These are phyloP conservation scores for Herpetomonas samuelpessoai DNA, from an alignment of 208 protist species.

Conservation along the genomic window DNA sequence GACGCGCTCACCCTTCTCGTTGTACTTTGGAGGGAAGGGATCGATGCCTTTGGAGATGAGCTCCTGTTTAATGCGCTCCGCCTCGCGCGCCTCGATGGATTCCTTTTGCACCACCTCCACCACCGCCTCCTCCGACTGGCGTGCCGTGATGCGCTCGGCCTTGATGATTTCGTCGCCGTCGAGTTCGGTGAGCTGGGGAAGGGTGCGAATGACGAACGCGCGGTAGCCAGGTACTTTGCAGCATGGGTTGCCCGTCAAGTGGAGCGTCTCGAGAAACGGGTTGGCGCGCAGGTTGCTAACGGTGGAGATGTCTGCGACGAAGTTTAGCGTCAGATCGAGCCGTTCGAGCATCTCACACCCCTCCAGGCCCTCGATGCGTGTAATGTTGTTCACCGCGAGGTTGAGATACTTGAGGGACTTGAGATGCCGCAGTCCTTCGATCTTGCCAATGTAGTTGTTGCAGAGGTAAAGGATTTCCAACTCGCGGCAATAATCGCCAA, in stretches of 20 bases:
- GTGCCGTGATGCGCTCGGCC: slow-evolving; percentile 87
- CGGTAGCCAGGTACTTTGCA: slow-evolving; percentile 88
- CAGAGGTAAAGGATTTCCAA: slow-evolving; percentile 96
- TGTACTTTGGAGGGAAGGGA: slow-evolving; percentile 74
- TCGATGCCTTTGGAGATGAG: slow-evolving; percentile 71
- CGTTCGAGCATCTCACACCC: slow-evolving; percentile 93
- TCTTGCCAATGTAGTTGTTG: slow-evolving; percentile 95
- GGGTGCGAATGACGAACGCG: slow-evolving; percentile 85
- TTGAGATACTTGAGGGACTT: slow-evolving; percentile 98
- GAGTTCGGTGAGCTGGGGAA: slow-evolving; percentile 91
- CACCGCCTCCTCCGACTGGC: slow-evolving; percentile 72
- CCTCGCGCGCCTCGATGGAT: slow-evolving; percentile 48
- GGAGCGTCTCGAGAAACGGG: slow-evolving; percentile 81
- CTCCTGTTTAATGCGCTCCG: slow-evolving; percentile 68
- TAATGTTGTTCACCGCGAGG: slow-evolving; percentile 97
- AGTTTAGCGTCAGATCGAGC: slow-evolving; percentile 97
- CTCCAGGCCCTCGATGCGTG: slow-evolving; percentile 90
- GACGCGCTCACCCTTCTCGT: slow-evolving; percentile 88
- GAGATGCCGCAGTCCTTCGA: slow-evolving; percentile 94
- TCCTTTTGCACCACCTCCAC: slow-evolving; percentile 39
- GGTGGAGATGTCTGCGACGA: slow-evolving; percentile 87
- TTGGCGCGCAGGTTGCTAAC: slow-evolving; percentile 82
- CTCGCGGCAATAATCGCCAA: slow-evolving; percentile 81
- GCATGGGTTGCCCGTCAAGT: slow-evolving; percentile 96
- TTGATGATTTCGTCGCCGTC: slow-evolving; percentile 87